phyloP scores from a whole-genome alignment of 306 rosid genomes.

The Casuarina glauca region DNA sequence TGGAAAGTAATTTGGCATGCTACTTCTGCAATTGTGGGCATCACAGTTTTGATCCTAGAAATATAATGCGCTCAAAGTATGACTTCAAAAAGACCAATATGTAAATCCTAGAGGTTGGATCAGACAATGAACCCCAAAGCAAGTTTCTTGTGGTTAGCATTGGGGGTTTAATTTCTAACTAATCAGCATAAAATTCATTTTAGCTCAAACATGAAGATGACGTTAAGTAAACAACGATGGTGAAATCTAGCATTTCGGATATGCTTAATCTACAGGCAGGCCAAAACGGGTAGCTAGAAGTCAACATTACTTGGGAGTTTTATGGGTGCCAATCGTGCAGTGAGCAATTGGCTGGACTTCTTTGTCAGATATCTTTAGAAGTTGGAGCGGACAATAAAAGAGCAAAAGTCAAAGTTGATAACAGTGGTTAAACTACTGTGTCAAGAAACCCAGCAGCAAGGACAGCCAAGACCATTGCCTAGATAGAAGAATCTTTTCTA shows the following conservation, averaged over 20 bases:
- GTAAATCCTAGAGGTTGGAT: background rate
- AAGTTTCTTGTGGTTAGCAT: slow-evolving; percentile 1
- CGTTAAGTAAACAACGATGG: background rate
- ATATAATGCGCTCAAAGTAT: background rate
- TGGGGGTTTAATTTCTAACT: background rate
- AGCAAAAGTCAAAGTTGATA: background rate
- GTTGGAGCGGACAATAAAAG: background rate
- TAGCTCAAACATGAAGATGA: background rate
- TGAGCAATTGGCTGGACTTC: background rate
- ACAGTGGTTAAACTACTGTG: background rate
- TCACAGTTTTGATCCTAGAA: background rate
- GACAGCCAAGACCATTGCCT: background rate
- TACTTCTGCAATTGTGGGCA: background rate
- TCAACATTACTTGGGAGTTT: background rate
- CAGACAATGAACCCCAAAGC: background rate
- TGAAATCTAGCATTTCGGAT: background rate
- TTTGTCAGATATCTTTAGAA: background rate
- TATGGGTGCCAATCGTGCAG: background rate
- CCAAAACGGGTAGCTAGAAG: background rate
- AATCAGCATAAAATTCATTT: background rate
- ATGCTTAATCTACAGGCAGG: background rate
- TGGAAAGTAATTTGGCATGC: background rate
- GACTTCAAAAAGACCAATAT: background rate
- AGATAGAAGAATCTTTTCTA: background rate
- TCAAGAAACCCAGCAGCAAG: background rate